These are phyloP conservation scores for Tetratostichococcus sp. DNA, from an alignment of 139 green algal genomes.

Conservation along the genomic window DNA sequence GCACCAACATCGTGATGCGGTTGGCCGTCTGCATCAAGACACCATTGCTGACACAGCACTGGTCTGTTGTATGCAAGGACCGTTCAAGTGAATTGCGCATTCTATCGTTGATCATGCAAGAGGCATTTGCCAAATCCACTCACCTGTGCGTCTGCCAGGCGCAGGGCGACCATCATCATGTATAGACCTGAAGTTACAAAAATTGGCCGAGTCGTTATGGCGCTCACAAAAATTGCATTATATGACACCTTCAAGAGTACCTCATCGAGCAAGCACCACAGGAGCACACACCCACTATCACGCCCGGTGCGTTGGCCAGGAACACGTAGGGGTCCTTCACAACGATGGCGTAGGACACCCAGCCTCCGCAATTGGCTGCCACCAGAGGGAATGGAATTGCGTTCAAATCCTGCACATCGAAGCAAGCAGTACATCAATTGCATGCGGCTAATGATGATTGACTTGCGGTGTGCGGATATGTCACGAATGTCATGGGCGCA, in stretches of 20 bases:
- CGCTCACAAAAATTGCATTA: too few relatives aligned
- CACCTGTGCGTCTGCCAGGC: constrained; percentile 44
- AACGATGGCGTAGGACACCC: constrained; percentile 49
- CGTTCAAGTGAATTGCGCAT: too few relatives aligned
- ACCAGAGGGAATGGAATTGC: constrained; percentile 53
- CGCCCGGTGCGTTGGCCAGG: constrained; percentile 36
- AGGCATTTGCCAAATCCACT: background rate
- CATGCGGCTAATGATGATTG: too few relatives aligned
- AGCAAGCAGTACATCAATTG: too few relatives aligned
- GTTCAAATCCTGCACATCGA: constrained; percentile 52
- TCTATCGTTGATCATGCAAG: too few relatives aligned
- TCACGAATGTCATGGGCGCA: background rate
- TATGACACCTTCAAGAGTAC: too few relatives aligned
- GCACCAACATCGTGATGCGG: constrained; percentile 35
- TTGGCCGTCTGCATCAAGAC: constrained; percentile 24
- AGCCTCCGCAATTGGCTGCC: constrained; percentile 48
- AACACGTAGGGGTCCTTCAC: constrained; percentile 42
- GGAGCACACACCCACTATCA: too few relatives aligned
- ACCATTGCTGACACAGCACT: background rate
- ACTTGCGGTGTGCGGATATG: too few relatives aligned
- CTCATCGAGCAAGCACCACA: too few relatives aligned
- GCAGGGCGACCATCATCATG: constrained; percentile 36
- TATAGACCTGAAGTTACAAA: constrained; percentile 42
- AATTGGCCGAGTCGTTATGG: too few relatives aligned
- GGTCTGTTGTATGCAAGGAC: too few relatives aligned